These are phyloP conservation scores for Prunus mume DNA, from an alignment of 306 rosid species.

Conservation along the genomic window DNA sequence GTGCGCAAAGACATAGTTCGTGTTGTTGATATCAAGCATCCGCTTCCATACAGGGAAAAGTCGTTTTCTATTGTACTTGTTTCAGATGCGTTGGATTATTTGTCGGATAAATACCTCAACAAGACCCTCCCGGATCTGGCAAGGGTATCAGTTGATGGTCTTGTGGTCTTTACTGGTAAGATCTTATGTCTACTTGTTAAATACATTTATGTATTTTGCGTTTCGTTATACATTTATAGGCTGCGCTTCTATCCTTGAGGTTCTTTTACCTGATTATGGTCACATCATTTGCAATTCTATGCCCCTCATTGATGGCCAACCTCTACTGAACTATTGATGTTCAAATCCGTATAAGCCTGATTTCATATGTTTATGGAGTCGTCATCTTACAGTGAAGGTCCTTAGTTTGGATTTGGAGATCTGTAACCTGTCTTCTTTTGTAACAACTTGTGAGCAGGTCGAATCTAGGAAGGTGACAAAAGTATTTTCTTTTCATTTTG, in stretches of 20 bases:
- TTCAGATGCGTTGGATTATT: slow-evolving; percentile 70
- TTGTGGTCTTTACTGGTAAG: slow-evolving; percentile 59
- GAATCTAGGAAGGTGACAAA: neutral
- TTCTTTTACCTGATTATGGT: neutral
- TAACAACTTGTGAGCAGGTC: neutral
- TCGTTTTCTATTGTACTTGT: slow-evolving; percentile 68
- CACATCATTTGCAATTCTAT: neutral
- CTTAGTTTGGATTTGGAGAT: neutral
- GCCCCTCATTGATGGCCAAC: neutral
- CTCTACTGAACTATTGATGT: neutral
- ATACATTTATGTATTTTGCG: neutral
- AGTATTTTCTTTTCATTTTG: neutral
- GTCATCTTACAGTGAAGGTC: neutral
- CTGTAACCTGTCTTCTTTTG: neutral
- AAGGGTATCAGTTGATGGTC: slow-evolving; percentile 60
- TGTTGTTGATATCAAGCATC: slow-evolving; percentile 67
- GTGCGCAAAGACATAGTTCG: slow-evolving; percentile 59
- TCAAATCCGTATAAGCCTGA: neutral
- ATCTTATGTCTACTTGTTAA: neutral
- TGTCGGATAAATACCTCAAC: slow-evolving; percentile 74
- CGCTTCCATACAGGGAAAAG: slow-evolving; percentile 67
- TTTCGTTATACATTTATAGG: neutral
- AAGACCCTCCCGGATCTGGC: slow-evolving; percentile 69
- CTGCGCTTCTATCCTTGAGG: neutral
- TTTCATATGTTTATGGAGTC: neutral